Conservation (phyloP, 192 early-diverging fungal genomes). For the Backusella liffmaniae region DNA sequence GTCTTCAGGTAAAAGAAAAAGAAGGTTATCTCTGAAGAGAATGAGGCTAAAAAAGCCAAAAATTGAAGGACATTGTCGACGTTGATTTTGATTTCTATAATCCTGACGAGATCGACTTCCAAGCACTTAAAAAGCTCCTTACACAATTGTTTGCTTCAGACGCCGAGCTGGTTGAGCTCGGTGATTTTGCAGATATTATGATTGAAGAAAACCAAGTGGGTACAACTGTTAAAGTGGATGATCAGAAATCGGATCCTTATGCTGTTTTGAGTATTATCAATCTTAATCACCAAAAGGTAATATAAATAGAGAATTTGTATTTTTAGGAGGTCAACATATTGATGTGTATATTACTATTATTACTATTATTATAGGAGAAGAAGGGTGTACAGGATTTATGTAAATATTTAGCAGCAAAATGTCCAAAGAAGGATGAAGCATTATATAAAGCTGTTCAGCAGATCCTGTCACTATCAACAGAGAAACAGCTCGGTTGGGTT, state of each 20-base stretch:
- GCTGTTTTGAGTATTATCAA: conserved; percentile 80
- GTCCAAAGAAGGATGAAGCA: conserved; percentile 39
- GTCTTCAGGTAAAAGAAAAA: conserved; percentile 15
- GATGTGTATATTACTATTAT: neutral
- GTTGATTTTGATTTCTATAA: conserved; percentile 97
- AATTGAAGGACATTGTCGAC: conserved; percentile 62
- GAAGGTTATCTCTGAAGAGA: neutral
- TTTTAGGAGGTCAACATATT: neutral
- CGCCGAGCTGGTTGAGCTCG: conserved; percentile 68
- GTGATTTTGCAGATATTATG: conserved; percentile 80
- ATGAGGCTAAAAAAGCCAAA: neutral
- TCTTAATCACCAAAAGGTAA: conserved; percentile 62
- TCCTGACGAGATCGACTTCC: conserved; percentile 85
- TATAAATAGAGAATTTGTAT: neutral
- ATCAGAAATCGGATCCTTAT: conserved; percentile 80
- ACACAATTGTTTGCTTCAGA: conserved; percentile 79
- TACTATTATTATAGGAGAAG: conserved; percentile 34
- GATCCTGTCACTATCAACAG: conserved; percentile 36
- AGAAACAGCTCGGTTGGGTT: conserved; percentile 59
- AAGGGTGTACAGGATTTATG: conserved; percentile 48
- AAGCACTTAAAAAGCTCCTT: conserved; percentile 87
- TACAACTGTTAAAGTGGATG: conserved; percentile 86
- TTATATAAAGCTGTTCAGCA: conserved; percentile 35
- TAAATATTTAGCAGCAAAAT: conserved; percentile 71
- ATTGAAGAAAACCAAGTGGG: conserved; percentile 76